A percentile compares a stretch with the other conserved stretches of the same genome.
Evolutionary conservation across 805 yeast species (phyloP).

Genomic region (Cyberlindnera americana): DNA sequence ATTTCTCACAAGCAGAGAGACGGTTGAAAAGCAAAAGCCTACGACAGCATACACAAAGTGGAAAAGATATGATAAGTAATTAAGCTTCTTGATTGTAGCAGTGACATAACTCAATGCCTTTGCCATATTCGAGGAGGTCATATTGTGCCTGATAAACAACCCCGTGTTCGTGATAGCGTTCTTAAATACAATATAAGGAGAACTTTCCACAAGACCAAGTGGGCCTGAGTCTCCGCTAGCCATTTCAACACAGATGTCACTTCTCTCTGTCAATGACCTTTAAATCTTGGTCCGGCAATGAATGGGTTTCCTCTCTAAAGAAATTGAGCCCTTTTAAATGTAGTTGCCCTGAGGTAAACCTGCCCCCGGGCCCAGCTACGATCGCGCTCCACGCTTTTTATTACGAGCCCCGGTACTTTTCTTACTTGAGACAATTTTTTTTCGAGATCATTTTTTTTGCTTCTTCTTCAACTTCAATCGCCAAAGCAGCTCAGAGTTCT

Average conservation of each 20-base stretch:
- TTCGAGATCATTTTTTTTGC: not conserved
- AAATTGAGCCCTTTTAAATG: no score
- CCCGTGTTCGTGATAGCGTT: conserved; percentile 5
- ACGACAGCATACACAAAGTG: not conserved
- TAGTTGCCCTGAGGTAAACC: no score
- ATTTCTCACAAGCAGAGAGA: not conserved
- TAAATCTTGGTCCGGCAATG: no score
- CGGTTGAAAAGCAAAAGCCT: not conserved
- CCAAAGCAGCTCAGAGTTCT: no score
- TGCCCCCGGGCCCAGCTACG: no score
- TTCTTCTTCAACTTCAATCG: no score
- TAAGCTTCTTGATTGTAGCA: not conserved
- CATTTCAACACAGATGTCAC: not conserved
- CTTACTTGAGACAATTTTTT: not conserved
- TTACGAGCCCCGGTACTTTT: no score
- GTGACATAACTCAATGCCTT: not conserved
- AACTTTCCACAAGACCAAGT: not conserved
- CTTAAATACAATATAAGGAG: conserved; percentile 4
- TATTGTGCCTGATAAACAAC: not conserved
- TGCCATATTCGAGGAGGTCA: not conserved
- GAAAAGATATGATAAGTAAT: conserved; percentile 1
- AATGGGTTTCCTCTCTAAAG: no score
- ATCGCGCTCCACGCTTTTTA: no score
- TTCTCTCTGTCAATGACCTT: no score
- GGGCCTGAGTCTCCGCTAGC: not conserved